These are phyloP conservation scores for Aspergillus puulaauensis DNA, from an alignment of 2,329 filamentous ascomycete genomes.

Conservation along the genomic window DNA sequence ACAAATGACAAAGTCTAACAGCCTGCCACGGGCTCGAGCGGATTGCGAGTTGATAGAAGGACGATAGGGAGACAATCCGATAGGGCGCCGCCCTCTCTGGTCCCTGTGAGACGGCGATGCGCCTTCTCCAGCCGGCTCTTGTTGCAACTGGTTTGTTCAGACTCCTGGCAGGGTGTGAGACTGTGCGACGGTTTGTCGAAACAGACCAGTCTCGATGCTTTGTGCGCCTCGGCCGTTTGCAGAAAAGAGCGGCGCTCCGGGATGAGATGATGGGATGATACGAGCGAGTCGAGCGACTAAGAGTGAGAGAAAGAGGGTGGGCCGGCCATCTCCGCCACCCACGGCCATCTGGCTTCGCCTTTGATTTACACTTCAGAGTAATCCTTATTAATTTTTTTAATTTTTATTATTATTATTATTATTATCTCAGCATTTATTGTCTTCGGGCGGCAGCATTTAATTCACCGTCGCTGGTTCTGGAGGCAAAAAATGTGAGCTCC, in stretches of 20 bases:
- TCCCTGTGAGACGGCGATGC: neutral
- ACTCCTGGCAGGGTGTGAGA: neutral
- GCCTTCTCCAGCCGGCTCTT: neutral
- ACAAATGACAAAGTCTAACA: neutral
- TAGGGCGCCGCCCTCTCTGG: neutral
- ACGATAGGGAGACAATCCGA: neutral
- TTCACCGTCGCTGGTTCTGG: neutral
- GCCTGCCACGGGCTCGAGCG: neutral
- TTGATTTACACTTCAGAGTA: neutral
- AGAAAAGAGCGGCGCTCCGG: neutral
- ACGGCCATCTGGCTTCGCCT: neutral
- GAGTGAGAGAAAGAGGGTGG: neutral
- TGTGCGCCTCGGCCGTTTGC: constrained; percentile 1
- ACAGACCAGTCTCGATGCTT: neutral
- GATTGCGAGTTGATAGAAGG: neutral
- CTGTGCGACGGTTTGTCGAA: neutral
- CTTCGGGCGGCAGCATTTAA: constrained; percentile 7
- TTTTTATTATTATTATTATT: no score
- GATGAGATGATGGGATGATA: neutral
- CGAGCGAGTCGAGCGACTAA: neutral
- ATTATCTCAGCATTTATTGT: neutral
- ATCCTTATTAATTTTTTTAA: neutral
- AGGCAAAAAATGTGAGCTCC: neutral
- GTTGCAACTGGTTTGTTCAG: neutral
- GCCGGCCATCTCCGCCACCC: neutral